Base-by-base conservation (phyloP, 2,329 filamentous ascomycete genomes). In the Thyridium curvatum region DNA sequence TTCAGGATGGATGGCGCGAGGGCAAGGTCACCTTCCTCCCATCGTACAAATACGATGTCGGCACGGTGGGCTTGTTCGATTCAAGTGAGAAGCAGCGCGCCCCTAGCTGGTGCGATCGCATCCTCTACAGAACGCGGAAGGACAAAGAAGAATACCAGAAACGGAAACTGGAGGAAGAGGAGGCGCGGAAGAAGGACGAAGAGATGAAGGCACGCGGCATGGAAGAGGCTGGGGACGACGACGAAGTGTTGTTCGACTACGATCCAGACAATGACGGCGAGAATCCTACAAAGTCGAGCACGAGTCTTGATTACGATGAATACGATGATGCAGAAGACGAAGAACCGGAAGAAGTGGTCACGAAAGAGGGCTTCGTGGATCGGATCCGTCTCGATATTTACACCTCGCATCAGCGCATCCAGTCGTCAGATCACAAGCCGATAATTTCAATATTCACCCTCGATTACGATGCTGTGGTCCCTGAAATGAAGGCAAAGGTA, bases 1-100 rank as follows among this genome's bases (percentile, higher is more conserved):
- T 98, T 45, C 79, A 94, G 43, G 86, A 95, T 45, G 91, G 90
- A 1, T 98, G 93, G 90, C 74, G 76, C 37, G 93, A 98, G 68
- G 93, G 90, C 0, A 72, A 79, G 1, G 90, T 98, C 40, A 78
- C 78, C 1, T 98, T 98, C 53, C 59, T 97, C 13, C 93, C 93
- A 2, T 94, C 93, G 0, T 98, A 98, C 62, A 98, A 98, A 60
- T 98, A 98, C 51, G 94, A 98, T 53, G 72, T 95, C 18, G 93
- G 93, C n/a, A 94, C 85, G 21, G 79, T 95, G 26, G 86, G 86
- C 2, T 75, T 89, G 21, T 98, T 96, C 56, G 94, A 98, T 62
- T 88, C 90, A 1, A 95, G 90, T 48, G 93, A 97, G 56, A 98
- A 98, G 66, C 83, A 83, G 46, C 77, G 94, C 38, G 84, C 86